Percentiles rank a stretch among this genome's conserved stretches.
phyloP scores from a whole-genome alignment of 1,284 basidiomycete species.

The Sporisorium iseilematis-ciliati region DNA sequence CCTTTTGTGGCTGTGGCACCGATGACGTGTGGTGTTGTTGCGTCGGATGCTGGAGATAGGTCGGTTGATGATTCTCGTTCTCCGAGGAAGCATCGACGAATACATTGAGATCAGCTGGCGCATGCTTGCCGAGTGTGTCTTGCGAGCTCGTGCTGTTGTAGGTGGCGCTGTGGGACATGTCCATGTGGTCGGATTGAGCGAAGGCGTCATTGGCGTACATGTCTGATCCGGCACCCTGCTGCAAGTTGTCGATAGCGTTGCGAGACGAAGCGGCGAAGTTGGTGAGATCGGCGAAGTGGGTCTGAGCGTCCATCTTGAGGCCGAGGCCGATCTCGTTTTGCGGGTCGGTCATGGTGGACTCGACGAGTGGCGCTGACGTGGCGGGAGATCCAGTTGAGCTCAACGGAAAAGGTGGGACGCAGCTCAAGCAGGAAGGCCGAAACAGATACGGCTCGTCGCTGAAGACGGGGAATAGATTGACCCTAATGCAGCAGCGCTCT shows the following conservation, averaged over 20 bases:
- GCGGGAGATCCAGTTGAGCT: not conserved
- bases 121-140: conserved; percentile 21
- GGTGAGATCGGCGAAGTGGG: conserved; percentile 43
- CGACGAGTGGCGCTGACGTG: not conserved
- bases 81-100: conserved; percentile 5
- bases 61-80: not conserved
- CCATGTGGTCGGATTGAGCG: conserved; percentile 7
- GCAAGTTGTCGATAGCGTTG: not conserved
- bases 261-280: conserved; percentile 22
- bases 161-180: not conserved
- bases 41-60: not conserved
- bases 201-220: conserved; percentile 6
- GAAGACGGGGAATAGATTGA: not conserved
- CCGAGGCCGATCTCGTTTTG: conserved; percentile 22
- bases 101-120: conserved; percentile 3
- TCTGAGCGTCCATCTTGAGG: conserved; percentile 25
- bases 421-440: not conserved
- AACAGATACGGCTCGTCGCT: not conserved
- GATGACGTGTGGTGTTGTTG: conserved; percentile 11
- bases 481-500: not conserved
- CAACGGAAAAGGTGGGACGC: not conserved
- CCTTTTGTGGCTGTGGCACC: not conserved
- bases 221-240: not conserved
- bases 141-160: conserved; percentile 26
- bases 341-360: conserved; percentile 17